Conservation (phyloP, 2,329 filamentous ascomycete genomes). For the Lecanicillium sp. region DNA sequence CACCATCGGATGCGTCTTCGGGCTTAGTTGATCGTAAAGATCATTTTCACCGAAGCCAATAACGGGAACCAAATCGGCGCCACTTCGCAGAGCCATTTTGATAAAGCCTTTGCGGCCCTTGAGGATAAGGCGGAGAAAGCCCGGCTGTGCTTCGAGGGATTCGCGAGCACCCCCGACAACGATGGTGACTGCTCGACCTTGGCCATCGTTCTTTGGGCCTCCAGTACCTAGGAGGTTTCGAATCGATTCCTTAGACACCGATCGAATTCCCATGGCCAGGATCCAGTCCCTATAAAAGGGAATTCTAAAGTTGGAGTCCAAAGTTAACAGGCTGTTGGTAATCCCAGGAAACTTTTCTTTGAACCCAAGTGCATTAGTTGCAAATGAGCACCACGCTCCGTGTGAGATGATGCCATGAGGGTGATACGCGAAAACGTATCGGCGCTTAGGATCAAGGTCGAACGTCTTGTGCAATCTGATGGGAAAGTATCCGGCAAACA, state of each 20-base stretch:
- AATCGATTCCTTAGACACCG: constrained; percentile 86
- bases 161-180: constrained; percentile 90
- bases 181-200: constrained; percentile 94
- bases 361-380: constrained; percentile 83
- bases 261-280: constrained; percentile 77
- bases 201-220: constrained; percentile 68
- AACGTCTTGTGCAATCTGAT: constrained; percentile 79
- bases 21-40: constrained; percentile 82
- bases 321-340: constrained; percentile 83
- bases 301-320: constrained; percentile 93
- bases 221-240: constrained; percentile 79
- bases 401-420: constrained; percentile 97
- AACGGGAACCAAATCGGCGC: constrained; percentile 90
- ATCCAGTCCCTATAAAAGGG: constrained; percentile 93
- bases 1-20: constrained; percentile 67
- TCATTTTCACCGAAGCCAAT: constrained; percentile 94
- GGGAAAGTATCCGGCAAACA: constrained; percentile 91
- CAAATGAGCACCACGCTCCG: constrained; percentile 88
- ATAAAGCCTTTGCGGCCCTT: constrained; percentile 84
- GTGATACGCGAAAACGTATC: constrained; percentile 96
- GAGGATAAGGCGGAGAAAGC: constrained; percentile 68
- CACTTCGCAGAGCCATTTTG: constrained; percentile 83
- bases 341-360: constrained; percentile 85
- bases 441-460: constrained; percentile 68
- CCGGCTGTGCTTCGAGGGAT: constrained; percentile 79